Conservation (phyloP, 495 filamentous ascomycete genomes). For the Hyaloscypha finlandica region DNA sequence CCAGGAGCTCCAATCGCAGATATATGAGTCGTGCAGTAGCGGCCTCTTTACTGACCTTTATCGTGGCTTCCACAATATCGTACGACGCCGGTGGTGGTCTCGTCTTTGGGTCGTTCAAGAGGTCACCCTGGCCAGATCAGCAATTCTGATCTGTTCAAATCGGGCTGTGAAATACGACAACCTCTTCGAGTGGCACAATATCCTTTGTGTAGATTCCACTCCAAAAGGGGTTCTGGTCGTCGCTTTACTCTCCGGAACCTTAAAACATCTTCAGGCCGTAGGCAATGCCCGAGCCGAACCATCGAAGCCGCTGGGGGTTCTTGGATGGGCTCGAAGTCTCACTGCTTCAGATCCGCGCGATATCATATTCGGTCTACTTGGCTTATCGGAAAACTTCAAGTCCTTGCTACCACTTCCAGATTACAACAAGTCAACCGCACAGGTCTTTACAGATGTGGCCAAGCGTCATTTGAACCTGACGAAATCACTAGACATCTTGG, state of each 20-base stretch:
- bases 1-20: neutral
- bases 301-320: neutral
- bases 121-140: neutral
- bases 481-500: neutral
- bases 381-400: neutral
- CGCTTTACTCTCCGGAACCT: neutral
- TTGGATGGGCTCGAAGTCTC: neutral
- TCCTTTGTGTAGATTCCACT: neutral
- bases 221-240: no score
- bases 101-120: neutral
- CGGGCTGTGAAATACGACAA: neutral
- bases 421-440: neutral
- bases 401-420: neutral
- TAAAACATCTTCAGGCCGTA: neutral
- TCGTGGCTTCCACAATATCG: neutral
- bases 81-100: neutral
- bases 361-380: neutral
- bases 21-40: neutral
- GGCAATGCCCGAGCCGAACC: neutral
- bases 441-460: neutral
- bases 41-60: neutral
- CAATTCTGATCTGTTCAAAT: neutral
- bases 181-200: neutral
- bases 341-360: neutral
- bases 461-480: neutral